Conservation (phyloP, 345 rosid species). For the Eucalyptus erythrocorys region DNA sequence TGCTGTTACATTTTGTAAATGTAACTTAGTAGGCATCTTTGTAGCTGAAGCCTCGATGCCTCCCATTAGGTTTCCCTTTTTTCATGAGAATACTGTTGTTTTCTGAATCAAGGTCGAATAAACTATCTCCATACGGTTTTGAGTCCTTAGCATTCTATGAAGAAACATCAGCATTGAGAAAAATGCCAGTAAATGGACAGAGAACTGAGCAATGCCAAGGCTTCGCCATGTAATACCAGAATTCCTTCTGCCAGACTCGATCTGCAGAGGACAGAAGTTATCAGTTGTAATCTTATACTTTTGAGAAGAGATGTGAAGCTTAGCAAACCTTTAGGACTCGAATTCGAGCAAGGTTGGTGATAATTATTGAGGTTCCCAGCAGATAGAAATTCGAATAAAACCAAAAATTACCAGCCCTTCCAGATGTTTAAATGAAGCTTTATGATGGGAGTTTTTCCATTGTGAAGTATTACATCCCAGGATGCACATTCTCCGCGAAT, state of each 20-base stretch:
- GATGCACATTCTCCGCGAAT: not conserved
- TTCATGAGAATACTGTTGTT: not conserved
- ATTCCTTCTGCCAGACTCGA: not conserved
- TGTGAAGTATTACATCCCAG: not conserved
- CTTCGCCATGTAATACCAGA: not conserved
- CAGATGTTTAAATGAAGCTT: not conserved
- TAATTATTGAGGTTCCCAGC: not conserved
- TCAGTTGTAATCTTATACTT: not conserved
- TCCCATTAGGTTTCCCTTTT: not conserved
- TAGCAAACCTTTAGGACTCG: rapidly evolving
- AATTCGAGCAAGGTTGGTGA: not conserved
- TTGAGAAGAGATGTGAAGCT: not conserved
- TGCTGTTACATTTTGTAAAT: rapidly evolving
- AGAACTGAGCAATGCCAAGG: not conserved
- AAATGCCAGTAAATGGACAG: not conserved
- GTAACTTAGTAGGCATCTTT: not conserved
- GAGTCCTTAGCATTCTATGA: rapidly evolving
- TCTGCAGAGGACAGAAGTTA: not conserved
- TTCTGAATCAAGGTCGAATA: not conserved
- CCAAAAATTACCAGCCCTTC: not conserved
- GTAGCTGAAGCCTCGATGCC: not conserved
- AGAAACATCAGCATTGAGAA: not conserved
- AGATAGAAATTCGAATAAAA: not conserved
- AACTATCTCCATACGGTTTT: not conserved
- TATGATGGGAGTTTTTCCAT: not conserved